Evolutionary conservation across 805 yeast species (phyloP).

Genomic region (Jamesozyma gamospora): DNA sequence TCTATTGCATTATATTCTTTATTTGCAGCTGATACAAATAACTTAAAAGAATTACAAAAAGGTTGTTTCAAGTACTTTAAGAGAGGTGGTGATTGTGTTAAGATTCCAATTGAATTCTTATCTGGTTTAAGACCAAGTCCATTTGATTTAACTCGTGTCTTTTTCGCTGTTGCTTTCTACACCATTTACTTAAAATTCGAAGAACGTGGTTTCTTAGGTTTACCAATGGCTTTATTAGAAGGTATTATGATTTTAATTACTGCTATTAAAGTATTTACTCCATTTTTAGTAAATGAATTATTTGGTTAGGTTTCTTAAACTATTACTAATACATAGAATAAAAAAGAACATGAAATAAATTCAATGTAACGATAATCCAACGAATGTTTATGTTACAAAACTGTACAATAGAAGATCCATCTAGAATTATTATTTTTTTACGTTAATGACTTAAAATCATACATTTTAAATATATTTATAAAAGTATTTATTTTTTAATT

Average conservation of each 20-base stretch:
- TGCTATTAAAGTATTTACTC: constrained; percentile 72
- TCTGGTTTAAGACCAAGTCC: constrained; percentile 78
- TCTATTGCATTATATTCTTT: constrained; percentile 83
- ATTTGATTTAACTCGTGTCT: constrained; percentile 65
- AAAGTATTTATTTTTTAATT: too few relatives aligned
- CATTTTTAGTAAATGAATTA: constrained; percentile 53
- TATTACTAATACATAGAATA: too few relatives aligned
- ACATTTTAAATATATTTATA: too few relatives aligned
- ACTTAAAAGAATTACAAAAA: constrained; percentile 59
- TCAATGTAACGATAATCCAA: too few relatives aligned
- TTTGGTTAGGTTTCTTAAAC: constrained; percentile 20
- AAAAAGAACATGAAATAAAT: neutral
- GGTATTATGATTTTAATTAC: constrained; percentile 58
- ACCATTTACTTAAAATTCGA: constrained; percentile 60
- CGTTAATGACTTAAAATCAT: too few relatives aligned
- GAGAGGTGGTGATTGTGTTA: constrained; percentile 72
- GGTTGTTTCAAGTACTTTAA: constrained; percentile 87
- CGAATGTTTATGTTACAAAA: too few relatives aligned
- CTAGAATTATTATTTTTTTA: too few relatives aligned
- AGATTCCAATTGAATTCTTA: constrained; percentile 72
- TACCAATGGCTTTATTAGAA: constrained; percentile 65
- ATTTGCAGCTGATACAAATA: constrained; percentile 73
- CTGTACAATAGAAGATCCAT: too few relatives aligned
- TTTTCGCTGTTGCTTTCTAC: constrained; percentile 83
- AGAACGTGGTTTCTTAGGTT: constrained; percentile 52